These are phyloP conservation scores for Nemania sp. DNA, from an alignment of 2,329 filamentous ascomycete genomes.

Conservation along the genomic window DNA sequence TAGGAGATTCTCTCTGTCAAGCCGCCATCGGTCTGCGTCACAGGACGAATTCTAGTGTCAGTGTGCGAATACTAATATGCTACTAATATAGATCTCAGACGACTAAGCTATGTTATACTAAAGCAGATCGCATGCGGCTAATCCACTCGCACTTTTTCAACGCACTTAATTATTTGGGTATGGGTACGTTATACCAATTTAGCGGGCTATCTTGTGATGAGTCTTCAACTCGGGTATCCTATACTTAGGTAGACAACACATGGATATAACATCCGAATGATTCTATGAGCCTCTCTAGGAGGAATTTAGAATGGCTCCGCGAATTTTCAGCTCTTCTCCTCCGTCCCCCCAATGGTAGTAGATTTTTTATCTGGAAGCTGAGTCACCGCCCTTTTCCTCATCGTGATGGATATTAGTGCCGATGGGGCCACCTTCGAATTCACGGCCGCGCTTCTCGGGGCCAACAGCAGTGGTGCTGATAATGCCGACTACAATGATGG, in stretches of 20 bases:
- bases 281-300: neutral
- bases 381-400: slow-evolving; percentile 35
- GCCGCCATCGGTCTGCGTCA: too few species aligned
- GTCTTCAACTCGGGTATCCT: too few species aligned
- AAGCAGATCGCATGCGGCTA: too few species aligned
- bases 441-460: slow-evolving; percentile 72
- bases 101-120: too few species aligned
- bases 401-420: slow-evolving; percentile 43
- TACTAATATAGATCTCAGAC: too few species aligned
- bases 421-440: slow-evolving; percentile 65
- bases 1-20: too few species aligned
- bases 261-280: neutral
- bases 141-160: too few species aligned
- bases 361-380: slow-evolving; percentile 33
- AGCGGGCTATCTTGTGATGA: too few species aligned
- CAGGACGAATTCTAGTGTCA: too few species aligned
- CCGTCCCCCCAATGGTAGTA: slow-evolving; percentile 18
- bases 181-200: too few species aligned
- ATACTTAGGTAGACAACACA: slow-evolving; percentile 5
- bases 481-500: slow-evolving; percentile 74
- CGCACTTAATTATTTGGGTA: too few species aligned
- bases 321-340: neutral
- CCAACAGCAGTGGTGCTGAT: slow-evolving; percentile 68
- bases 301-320: neutral
- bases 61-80: too few species aligned